Evolutionary conservation across 2,329 filamentous ascomycete genomes (phyloP), one percentile per base, ranked within the genome.

Genomic region (Alternaria angustiovoidea): DNA sequence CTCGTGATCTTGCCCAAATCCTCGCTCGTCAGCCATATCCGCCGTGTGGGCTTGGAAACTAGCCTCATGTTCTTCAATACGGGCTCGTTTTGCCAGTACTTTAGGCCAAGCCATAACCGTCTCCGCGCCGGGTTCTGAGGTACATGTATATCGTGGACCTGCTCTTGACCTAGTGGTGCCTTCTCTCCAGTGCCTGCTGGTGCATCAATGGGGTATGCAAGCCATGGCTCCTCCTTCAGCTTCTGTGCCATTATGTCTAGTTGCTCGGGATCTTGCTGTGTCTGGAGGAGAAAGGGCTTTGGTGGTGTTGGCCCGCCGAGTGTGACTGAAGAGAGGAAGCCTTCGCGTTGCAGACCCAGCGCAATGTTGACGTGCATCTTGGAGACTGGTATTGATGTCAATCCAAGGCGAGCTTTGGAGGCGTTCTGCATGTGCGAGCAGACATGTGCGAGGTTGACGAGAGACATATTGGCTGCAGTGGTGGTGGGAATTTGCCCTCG

Each of bases 361-460:
- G 88, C 85, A 16, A 97, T 83, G 44, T 83, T 83, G 63, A 96
- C 88, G 83, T 95, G 93, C 76, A 93, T 88, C 68, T 94, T 94
- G 51, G 88, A 89, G 81, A 90, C 89, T 46, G 90, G 88, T 64
- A 97, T 86, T 7, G 92, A 96, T 32, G 94, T 97, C 51, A 96
- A 84, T 68, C 90, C 91, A 0, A 97, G 88, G 1, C 90, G 89
- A n/a, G 91, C 92, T 73, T 89, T 89, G 57, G 91, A 91, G 68
- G 91, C 92, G 83, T 97, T 97, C 79, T 95, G 92, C 58, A 97
- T 85, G 82, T 97, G 93, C 68, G 93, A 93, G 85, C 92, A 96
- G 81, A 94, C 88, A 83, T 94, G 84, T 71, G 88, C 86, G 66
- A 96, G 86, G 80, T 90, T 88, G 75, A 87, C 83, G 80, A 97